Evolutionary conservation across 306 rosid genomes (phyloP).

Genomic region (Ormosia emarginata): DNA sequence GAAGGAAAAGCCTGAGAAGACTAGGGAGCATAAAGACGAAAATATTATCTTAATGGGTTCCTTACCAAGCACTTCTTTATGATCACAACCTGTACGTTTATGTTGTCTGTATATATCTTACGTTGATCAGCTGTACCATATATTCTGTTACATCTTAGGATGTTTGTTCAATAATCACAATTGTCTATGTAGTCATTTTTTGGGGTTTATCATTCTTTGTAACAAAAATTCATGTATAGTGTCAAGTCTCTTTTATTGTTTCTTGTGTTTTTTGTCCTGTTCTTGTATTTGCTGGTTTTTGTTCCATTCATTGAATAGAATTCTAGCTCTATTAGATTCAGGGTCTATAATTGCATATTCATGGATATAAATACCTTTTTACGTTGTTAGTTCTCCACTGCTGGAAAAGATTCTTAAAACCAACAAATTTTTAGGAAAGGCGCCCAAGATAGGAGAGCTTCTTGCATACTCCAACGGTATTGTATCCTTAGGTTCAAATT

Average conservation of each 20-base stretch:
- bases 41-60: conserved; percentile 86
- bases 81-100: conserved; percentile 15
- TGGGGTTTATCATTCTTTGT: conserved; percentile 35
- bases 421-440: neutral
- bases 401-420: neutral
- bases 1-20: conserved; percentile 42
- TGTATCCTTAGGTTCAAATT: neutral
- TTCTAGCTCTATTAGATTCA: neutral
- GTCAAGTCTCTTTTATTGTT: neutral
- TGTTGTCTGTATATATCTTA: conserved; percentile 13
- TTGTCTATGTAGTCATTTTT: conserved; percentile 14
- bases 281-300: neutral
- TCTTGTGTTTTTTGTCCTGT: neutral
- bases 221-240: conserved; percentile 16
- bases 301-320: conserved; percentile 1
- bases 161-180: conserved; percentile 30
- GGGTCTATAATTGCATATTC: neutral
- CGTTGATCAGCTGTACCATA: conserved; percentile 19
- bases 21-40: conserved; percentile 51
- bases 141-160: conserved; percentile 20
- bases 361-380: neutral
- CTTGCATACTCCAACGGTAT: neutral
- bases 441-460: neutral
- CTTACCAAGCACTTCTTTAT: conserved; percentile 65
- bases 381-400: neutral